These are phyloP conservation scores for Symbiodinium natans DNA, from an alignment of 73 alveolate species.

Conservation along the genomic window DNA sequence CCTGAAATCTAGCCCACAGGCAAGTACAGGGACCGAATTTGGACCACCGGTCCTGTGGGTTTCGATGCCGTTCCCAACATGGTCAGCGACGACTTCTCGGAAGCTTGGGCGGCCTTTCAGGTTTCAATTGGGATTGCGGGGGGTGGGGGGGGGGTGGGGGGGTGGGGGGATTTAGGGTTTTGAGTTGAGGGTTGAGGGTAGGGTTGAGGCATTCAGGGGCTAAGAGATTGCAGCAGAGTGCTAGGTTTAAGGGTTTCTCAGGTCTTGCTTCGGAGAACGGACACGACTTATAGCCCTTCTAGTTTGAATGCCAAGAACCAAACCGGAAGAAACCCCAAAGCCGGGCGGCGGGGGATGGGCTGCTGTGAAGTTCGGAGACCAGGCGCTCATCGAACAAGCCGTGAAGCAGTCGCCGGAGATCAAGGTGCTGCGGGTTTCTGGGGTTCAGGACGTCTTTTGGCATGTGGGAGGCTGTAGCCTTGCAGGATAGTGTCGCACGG, in stretches of 20 bases:
- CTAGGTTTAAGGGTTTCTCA: too few species aligned
- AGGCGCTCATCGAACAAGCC: not conserved
- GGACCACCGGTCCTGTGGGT: slow-evolving; percentile 93
- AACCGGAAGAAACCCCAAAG: not conserved
- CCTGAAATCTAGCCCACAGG: not conserved
- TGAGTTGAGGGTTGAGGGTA: not conserved
- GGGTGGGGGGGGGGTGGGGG: not conserved
- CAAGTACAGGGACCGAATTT: slow-evolving; percentile 25
- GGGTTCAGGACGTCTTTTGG: too few species aligned
- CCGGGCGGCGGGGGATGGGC: not conserved
- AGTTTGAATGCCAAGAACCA: too few species aligned
- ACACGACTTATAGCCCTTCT: too few species aligned
- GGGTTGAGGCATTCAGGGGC: not conserved
- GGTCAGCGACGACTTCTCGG: slow-evolving; percentile 6
- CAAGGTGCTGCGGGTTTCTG: not conserved
- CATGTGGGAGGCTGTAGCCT: too few species aligned
- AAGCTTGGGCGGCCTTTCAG: not conserved
- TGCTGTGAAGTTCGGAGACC: not conserved
- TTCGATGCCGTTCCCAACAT: slow-evolving; percentile 54
- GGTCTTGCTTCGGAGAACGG: too few species aligned
- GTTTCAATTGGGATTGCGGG: not conserved
- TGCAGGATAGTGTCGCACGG: too few species aligned
- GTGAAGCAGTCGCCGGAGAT: not conserved
- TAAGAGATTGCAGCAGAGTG: too few species aligned
- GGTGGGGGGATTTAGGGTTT: not conserved